A percentile compares a stretch with the other conserved stretches of the same genome.
Conservation (phyloP, 1,284 basidiomycete genomes). For the Moesziomyces sp. region DNA sequence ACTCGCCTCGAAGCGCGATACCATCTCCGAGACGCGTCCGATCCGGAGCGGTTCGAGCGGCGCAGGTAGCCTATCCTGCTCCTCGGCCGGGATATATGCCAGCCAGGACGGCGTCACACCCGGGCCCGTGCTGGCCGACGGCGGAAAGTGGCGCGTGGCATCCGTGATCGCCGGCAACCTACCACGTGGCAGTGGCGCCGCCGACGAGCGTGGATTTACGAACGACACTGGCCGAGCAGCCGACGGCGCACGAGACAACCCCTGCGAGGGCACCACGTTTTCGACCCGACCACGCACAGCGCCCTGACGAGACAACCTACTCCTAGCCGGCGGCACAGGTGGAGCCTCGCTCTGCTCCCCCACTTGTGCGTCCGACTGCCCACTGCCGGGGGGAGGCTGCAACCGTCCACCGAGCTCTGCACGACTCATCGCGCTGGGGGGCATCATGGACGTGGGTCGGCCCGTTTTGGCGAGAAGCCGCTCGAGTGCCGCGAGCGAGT, state of each 20-base stretch:
- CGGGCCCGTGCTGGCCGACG: conserved; percentile 25
- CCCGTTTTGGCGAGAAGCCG: conserved; percentile 39
- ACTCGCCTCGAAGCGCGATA: conserved; percentile 35
- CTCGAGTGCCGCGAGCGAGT: conserved; percentile 48
- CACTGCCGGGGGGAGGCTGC: conserved; percentile 1
- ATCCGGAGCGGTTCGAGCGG: conserved; percentile 34
- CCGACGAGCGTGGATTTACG: conserved; percentile 50
- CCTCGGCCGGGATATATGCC: conserved; percentile 42
- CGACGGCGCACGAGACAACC: conserved; percentile 19
- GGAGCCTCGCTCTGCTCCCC: background rate
- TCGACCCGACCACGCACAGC: conserved; percentile 12
- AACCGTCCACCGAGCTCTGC: conserved; percentile 23
- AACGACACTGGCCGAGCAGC: conserved; percentile 40
- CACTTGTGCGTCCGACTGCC: background rate
- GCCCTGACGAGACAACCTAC: conserved; percentile 32
- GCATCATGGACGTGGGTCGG: conserved; percentile 27
- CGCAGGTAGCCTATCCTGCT: conserved; percentile 28
- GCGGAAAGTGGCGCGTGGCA: conserved; percentile 60
- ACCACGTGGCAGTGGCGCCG: conserved; percentile 52
- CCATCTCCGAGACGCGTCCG: conserved; percentile 38
- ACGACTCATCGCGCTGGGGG: conserved; percentile 12
- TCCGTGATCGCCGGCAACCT: conserved; percentile 57
- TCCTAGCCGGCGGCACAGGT: background rate
- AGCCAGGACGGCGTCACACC: conserved; percentile 41
- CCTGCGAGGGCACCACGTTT: conserved; percentile 3